These are phyloP conservation scores for Diaporthe aspalathi DNA, from an alignment of 2,329 filamentous ascomycete genomes.

Conservation along the genomic window DNA sequence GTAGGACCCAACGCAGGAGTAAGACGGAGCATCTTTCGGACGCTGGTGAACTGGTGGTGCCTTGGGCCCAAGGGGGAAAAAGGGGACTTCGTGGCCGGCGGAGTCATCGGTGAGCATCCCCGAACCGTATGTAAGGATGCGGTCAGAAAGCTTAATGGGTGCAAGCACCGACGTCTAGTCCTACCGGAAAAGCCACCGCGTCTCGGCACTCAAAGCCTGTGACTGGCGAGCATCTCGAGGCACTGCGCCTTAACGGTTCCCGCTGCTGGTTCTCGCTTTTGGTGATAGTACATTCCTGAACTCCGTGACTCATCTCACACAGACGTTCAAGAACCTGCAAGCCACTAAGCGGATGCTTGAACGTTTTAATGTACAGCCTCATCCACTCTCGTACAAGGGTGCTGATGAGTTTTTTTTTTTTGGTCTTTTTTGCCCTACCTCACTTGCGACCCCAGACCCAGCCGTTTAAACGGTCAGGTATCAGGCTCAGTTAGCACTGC, in stretches of 20 bases:
- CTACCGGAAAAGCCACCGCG: not conserved
- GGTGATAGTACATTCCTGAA: not conserved
- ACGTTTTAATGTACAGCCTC: not conserved
- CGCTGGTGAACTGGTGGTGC: not conserved
- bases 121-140: not conserved
- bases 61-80: not conserved
- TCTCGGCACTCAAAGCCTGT: not conserved
- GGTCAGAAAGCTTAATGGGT: conserved; percentile 28
- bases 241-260: not conserved
- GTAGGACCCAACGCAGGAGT: conserved; percentile 15
- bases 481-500: not conserved
- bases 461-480: not conserved
- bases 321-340: not conserved
- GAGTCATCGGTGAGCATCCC: conserved; percentile 12
- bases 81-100: conserved; percentile 9
- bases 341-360: not conserved
- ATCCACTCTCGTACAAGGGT: not conserved
- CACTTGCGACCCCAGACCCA: not conserved
- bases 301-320: conserved; percentile 14
- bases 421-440: too few species aligned
- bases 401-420: not conserved
- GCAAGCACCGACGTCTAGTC: conserved; percentile 11
- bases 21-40: conserved; percentile 30
- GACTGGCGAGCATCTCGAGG: too few species aligned
- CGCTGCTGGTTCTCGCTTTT: not conserved